Conservation (phyloP, 2,329 filamentous ascomycete species). For the Nigrograna mackinnonii region DNA sequence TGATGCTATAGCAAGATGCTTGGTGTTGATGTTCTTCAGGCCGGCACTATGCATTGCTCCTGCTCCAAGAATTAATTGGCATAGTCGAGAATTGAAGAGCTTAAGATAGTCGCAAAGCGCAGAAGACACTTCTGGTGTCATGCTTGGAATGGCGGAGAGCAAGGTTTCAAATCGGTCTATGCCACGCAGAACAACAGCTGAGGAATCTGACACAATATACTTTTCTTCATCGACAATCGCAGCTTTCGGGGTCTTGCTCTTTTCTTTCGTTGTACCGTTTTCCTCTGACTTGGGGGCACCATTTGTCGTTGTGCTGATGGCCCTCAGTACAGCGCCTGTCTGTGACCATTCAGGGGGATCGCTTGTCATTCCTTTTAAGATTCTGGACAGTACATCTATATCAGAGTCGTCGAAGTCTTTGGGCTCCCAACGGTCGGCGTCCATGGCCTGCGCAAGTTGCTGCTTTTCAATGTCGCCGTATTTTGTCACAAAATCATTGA, state of each 20-base stretch:
- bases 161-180: conserved; percentile 84
- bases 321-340: conserved; percentile 46
- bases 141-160: conserved; percentile 82
- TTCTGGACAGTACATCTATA: conserved; percentile 61
- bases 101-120: conserved; percentile 85
- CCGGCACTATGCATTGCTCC: conserved; percentile 88
- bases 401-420: conserved; percentile 73
- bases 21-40: conserved; percentile 87
- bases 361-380: conserved; percentile 71
- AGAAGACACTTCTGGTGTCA: conserved; percentile 80
- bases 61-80: conserved; percentile 93
- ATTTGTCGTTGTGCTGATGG: conserved; percentile 25
- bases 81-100: conserved; percentile 92
- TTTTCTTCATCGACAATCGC: conserved; percentile 83
- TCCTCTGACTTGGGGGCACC: conserved; percentile 14
- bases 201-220: conserved; percentile 84
- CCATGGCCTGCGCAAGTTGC: conserved; percentile 74
- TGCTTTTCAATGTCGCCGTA: conserved; percentile 75
- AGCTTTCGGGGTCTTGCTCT: conserved; percentile 51
- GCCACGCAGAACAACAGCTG: conserved; percentile 77
- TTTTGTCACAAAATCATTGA: conserved; percentile 75
- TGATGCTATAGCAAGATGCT: conserved; percentile 88
- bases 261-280: conserved; percentile 30
- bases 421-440: conserved; percentile 78
- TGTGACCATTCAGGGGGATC: conserved; percentile 71